Evolutionary conservation across 2,329 filamentous ascomycete species (phyloP).

Genomic region (Fusarium drepaniforme): DNA sequence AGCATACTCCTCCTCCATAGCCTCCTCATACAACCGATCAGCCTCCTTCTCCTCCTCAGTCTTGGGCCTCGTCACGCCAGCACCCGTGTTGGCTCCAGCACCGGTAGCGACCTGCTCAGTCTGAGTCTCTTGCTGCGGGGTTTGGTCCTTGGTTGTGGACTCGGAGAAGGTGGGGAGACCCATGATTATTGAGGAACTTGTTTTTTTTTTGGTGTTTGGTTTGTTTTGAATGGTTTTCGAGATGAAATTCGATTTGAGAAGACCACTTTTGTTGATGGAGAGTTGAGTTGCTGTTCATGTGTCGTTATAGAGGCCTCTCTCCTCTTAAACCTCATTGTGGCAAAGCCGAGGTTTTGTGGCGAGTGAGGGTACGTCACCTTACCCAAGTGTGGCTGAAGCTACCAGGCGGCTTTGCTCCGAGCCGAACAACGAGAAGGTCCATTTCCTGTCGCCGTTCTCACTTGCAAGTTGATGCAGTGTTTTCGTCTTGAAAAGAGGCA

Average conservation of each 20-base stretch:
- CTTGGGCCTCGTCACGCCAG: conserved; percentile 60
- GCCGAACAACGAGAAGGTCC: not conserved
- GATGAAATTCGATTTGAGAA: not conserved
- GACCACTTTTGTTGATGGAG: not conserved
- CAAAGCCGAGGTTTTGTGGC: conserved; percentile 37
- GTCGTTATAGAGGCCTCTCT: conserved; percentile 7
- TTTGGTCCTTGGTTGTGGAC: conserved; percentile 17
- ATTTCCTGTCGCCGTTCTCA: not conserved
- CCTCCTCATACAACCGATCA: conserved; percentile 63
- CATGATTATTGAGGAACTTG: conserved; percentile 35
- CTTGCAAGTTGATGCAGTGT: not conserved
- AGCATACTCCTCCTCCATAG: conserved; percentile 68
- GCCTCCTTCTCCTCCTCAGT: conserved; percentile 63
- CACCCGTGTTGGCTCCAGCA: conserved; percentile 63
- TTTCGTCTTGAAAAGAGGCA: not conserved
- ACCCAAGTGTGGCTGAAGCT: conserved; percentile 38
- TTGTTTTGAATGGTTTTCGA: not conserved
- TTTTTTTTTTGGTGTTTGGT: not conserved
- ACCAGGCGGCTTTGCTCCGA: not conserved
- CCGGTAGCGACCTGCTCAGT: conserved; percentile 48
- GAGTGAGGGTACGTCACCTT: conserved; percentile 41
- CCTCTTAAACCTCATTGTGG: conserved; percentile 43
- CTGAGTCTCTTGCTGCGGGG: conserved; percentile 24
- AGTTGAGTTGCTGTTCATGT: not conserved
- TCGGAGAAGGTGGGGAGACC: conserved; percentile 43